Percentiles rank a stretch among this genome's conserved stretches.
Evolutionary conservation across 768 basidiomycete species (phyloP).

Genomic region (Holtermanniella nyarrowii): DNA sequence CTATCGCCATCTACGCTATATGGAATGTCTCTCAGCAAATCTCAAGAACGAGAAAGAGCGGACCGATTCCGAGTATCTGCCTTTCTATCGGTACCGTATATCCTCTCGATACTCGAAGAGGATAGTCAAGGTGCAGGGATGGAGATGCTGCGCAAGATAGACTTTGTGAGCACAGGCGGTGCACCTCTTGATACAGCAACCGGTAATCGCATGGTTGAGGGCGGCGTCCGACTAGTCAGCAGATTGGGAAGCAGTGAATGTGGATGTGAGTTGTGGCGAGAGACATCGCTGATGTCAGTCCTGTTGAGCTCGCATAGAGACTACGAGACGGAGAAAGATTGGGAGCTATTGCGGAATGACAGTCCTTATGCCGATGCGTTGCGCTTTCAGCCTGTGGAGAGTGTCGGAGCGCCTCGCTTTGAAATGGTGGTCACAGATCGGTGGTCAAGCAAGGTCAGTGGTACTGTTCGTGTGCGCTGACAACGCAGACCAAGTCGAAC

Average conservation of each 20-base stretch:
- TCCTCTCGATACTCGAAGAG: slow-evolving; percentile 46
- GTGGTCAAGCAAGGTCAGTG: slow-evolving; percentile 46
- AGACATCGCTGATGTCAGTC: slow-evolving; percentile 9
- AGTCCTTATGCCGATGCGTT: slow-evolving; percentile 27
- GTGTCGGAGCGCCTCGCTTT: slow-evolving; percentile 44
- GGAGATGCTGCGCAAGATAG: slow-evolving; percentile 43
- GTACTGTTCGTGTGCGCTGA: background rate
- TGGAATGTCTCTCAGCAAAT: background rate
- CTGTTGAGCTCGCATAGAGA: slow-evolving; percentile 46
- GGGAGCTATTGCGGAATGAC: slow-evolving; percentile 48
- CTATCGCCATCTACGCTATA: background rate
- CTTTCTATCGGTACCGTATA: slow-evolving; percentile 40
- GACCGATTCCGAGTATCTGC: slow-evolving; percentile 16
- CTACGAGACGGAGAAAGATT: slow-evolving; percentile 47
- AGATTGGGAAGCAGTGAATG: slow-evolving; percentile 47
- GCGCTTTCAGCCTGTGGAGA: slow-evolving; percentile 15
- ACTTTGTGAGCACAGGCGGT: slow-evolving; percentile 49
- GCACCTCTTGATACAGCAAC: slow-evolving; percentile 49
- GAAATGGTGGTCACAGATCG: slow-evolving; percentile 49
- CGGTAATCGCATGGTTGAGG: slow-evolving; percentile 46
- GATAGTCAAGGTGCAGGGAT: slow-evolving; percentile 42
- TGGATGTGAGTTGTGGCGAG: slow-evolving; percentile 25
- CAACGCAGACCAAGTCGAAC: slow-evolving; percentile 42
- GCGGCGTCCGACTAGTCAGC: slow-evolving; percentile 48
- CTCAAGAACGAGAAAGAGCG: slow-evolving; percentile 5